A percentile compares a stretch with the other conserved stretches of the same genome.
Evolutionary conservation across 2,329 filamentous ascomycete genomes (phyloP).

Genomic region (Dactylonectria macrodidyma): DNA sequence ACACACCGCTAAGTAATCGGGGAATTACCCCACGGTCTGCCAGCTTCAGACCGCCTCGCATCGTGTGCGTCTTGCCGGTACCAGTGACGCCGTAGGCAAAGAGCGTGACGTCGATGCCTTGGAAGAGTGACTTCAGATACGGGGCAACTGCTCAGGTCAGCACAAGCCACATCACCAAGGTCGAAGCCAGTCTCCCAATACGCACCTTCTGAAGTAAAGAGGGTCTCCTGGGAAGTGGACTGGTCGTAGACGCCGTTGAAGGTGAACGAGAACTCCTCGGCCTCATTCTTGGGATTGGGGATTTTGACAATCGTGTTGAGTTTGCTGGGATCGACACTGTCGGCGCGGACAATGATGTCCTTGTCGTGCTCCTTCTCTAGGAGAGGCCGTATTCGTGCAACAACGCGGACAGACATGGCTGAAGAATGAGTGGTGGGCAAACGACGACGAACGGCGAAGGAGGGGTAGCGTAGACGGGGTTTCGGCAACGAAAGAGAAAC

Average conservation of each 20-base stretch:
- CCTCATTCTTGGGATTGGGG: conserved; percentile 92
- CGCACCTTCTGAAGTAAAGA: conserved; percentile 92
- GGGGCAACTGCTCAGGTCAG: conserved; percentile 77
- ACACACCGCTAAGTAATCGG: conserved; percentile 86
- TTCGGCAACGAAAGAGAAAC: conserved; percentile 32
- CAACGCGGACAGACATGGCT: conserved; percentile 82
- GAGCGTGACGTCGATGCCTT: conserved; percentile 88
- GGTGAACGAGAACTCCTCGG: conserved; percentile 92
- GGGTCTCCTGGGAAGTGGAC: conserved; percentile 83
- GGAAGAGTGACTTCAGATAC: conserved; percentile 92
- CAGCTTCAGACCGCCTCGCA: conserved; percentile 90
- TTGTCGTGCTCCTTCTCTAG: conserved; percentile 88
- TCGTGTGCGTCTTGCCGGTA: conserved; percentile 95
- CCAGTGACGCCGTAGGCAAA: conserved; percentile 96
- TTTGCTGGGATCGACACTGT: conserved; percentile 72
- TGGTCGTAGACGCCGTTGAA: conserved; percentile 95
- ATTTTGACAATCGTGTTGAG: conserved; percentile 84
- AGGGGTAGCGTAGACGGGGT: conserved; percentile 33
- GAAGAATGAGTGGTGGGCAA: conserved; percentile 31
- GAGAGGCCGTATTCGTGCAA: conserved; percentile 91
- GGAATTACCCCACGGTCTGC: conserved; percentile 92
- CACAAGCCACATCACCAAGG: conserved; percentile 34
- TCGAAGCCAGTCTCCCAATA: conserved; percentile 21
- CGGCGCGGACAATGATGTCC: conserved; percentile 85
- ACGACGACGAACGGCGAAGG: conserved; percentile 2